Base-by-base conservation (phyloP, 2,329 filamentous ascomycete species). In the Colletotrichum spaethianum region DNA sequence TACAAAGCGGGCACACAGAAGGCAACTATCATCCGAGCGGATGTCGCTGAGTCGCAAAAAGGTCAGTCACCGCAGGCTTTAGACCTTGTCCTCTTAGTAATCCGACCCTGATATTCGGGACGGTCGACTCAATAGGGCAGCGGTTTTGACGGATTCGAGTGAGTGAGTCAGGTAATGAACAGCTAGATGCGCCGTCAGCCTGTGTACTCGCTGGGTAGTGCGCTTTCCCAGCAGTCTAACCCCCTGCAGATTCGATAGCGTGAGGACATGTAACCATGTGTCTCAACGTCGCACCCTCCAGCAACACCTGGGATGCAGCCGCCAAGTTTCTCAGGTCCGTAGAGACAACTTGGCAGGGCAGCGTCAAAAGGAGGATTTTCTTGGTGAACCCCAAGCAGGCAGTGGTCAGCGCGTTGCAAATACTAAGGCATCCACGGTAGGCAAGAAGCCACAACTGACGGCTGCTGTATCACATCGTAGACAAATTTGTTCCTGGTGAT, bases 231-330 rank as follows among this genome's bases (percentile, higher is more conserved):
- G 31, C 20, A 36, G 46, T 64, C 53, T 60, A 60, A 65, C 44
- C 65, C 23, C 4, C 53, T 42, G 46, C 52, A 63, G 52, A 23
- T 59, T 50, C 23, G 40, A 64, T 64, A 64, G 59, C 28, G 31
- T 40, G 53, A n/a, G 55, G 44, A 70, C 7, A 40, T 72, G 36
- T 38, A 16, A 55, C 36, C 59, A 52, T 5, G 20, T 63, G 59
- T 72, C 65, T 72, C 46, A 55, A 42, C n/a, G 4, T 36, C 36
- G 36, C 14, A 16, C 36, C 23, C 44, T 8, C 26, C 23, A 4
- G 52, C 20, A 20, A 18, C 4, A 18, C 28, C 28, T 33, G 40
- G 16, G n/a, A 3, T 3, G 26, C 52, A 63, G 55, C 40, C 26
- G n/a, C 6, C 1, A 16, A 50, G n/a, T 26, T 20, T 38, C 11